Evolutionary conservation across 2,329 filamentous ascomycete genomes (phyloP).

Genomic region (Plectosphaerella sp.): DNA sequence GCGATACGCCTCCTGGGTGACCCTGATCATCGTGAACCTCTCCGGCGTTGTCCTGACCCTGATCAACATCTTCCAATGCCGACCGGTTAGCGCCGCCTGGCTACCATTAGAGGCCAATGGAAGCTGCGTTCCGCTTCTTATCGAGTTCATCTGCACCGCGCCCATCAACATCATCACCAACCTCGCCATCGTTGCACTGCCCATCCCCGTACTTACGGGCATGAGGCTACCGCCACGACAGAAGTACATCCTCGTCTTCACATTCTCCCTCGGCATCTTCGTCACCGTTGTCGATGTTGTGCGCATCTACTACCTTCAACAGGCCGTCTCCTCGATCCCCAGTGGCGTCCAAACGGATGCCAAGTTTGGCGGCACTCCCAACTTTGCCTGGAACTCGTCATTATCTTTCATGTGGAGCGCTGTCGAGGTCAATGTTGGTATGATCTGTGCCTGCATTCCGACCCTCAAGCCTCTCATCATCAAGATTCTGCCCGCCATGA

Average conservation of each 20-base stretch:
- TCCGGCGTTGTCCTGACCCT: constrained; percentile 77
- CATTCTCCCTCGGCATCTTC: constrained; percentile 83
- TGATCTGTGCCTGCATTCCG: constrained; percentile 89
- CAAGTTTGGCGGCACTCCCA: constrained; percentile 44
- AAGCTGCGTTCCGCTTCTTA: constrained; percentile 53
- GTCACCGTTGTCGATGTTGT: constrained; percentile 85
- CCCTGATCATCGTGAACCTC: constrained; percentile 71
- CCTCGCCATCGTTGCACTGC: constrained; percentile 78
- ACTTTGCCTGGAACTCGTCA: constrained; percentile 71
- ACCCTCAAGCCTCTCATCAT: constrained; percentile 83
- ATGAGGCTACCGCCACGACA: constrained; percentile 83
- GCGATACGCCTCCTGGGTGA: constrained; percentile 75
- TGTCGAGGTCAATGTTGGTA: constrained; percentile 85
- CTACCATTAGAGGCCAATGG: constrained; percentile 25
- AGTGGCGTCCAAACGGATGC: constrained; percentile 29
- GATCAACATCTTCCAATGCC: constrained; percentile 84
- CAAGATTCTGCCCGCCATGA: constrained; percentile 52
- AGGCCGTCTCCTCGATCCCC: constrained; percentile 50
- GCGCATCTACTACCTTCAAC: constrained; percentile 84
- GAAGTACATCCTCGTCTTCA: constrained; percentile 81
- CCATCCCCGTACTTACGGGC: constrained; percentile 80
- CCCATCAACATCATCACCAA: constrained; percentile 92
- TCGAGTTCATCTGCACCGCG: constrained; percentile 68
- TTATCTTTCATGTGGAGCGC: constrained; percentile 91
- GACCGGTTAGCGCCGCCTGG: constrained; percentile 69